Evolutionary conservation across 2,329 filamentous ascomycete species (phyloP), one percentile per base, ranked within the genome.

Genomic region (Colletotrichum sp.): DNA sequence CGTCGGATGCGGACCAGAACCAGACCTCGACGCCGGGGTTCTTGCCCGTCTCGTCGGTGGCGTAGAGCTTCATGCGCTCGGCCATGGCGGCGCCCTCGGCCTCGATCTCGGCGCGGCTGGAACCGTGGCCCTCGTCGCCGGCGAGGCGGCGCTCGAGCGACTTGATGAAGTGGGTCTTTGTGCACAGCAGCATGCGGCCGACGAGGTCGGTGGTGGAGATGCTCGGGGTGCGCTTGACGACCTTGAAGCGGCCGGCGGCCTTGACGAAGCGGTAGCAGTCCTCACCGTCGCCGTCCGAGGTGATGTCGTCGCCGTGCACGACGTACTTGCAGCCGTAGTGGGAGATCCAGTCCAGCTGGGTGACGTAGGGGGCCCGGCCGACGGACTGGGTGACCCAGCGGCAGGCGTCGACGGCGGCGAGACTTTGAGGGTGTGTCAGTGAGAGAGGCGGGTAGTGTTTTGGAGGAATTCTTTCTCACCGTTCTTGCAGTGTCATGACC

Each of bases 211-310:
- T 99, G 3, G 97, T 99, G 12, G 95, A 98, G 82, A 99, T 99
- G 76, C 95, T 96, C 0, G 97, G 97, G 3, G 97, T 99, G 78
- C 97, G 92, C 88, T 98, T 98, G 62, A 99, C 97, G 21, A 99
- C 95, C 86, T 98, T 96, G 91, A 99, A 99, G 59, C 97, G 92
- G 15, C 94, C 94, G 2, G 96, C 97, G 55, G 95, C 93, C 87
- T 99, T 99, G 81, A 99, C 97, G 82, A 96, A 99, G 76, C 97
- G 95, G 87, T 99, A 99, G 87, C 96, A 99, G 87, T 99, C 97
- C 84, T 98, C 94, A 57, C 97, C 97, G 79, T 93, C 93, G 83
- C 94, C 95, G 85, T 99, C 97, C 0, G 96, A 98, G 4, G 97
- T 99, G 82, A 99, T 98, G 85, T 99, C 96, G 85, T 99, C 97